Base-by-base conservation (phyloP, 2,329 filamentous ascomycete species). In the Cephalotrichum gorgonifer region DNA sequence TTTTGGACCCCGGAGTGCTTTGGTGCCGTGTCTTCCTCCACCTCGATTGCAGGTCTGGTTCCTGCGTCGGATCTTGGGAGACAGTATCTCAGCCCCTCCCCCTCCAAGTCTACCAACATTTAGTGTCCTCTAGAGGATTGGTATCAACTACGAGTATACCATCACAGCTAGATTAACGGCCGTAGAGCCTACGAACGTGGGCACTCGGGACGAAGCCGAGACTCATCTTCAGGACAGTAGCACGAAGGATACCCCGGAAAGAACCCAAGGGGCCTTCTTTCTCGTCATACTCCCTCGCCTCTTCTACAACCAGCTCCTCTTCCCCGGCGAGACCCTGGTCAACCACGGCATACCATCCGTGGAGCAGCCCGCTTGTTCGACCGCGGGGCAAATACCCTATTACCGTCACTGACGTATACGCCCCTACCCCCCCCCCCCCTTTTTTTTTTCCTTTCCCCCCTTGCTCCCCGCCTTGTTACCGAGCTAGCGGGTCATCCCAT, bases 11-110 rank as follows among this genome's bases (percentile, higher is more conserved):
- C 25, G 26, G 46, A 48, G 46, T 42, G 46, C 46, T 26, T 48
- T 38, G 46, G 46, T 48, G 46, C 46, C 46, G 46, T 42, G 35
- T 43, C 46, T 48, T 43, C 20, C 35, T 17, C 26, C 12, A n/a
- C 15, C 17, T 38, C 25, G 26, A 25, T 23, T 35, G 26, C 22
- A 30, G 33, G 25, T n/a, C 17, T 22, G 28, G 46, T 42, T 23
- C 33, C 35, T 48, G 46, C 46, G 26, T 30, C 25, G 39, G 33
- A 45, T 22, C 15, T 48, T n/a, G 46, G n/a, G 27, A 48, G 38
- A 39, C 35, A 20, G 35, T 22, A 39, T 39, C 23, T n/a, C 38
- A 42, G 9, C 26, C 39, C 7, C 43, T 9, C 43, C 35, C 39
- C 46, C 31, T 48, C n/a, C 35, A 20, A 20, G 35, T 38, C n/a